Conservation (phyloP, 306 rosid genomes). For the Canavalia gladiata region DNA sequence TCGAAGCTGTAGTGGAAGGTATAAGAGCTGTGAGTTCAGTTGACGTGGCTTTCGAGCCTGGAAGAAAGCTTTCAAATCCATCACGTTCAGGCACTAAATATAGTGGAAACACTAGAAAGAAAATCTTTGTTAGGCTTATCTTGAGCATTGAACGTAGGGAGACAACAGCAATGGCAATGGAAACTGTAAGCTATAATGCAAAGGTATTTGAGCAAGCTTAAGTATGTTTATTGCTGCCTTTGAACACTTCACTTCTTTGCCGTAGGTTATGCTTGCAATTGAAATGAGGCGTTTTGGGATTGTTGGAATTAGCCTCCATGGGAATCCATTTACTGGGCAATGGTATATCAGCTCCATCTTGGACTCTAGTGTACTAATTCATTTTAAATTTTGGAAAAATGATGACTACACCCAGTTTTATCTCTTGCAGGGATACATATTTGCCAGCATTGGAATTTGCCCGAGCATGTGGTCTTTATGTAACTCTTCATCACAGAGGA, state of each 20-base stretch:
- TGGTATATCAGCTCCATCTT: slow-evolving; percentile 60
- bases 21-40: slow-evolving; percentile 64
- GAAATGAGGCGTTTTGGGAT: slow-evolving; percentile 81
- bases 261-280: slow-evolving; percentile 90
- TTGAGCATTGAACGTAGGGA: slow-evolving; percentile 95
- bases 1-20: slow-evolving; percentile 90
- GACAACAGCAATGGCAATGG: slow-evolving; percentile 87
- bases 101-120: slow-evolving; percentile 59
- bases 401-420: slow-evolving; percentile 28
- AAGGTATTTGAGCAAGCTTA: neutral
- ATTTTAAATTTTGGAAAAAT: neutral
- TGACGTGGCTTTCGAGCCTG: slow-evolving; percentile 68
- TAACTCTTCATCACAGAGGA: slow-evolving; percentile 97
- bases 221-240: slow-evolving; percentile 36
- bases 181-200: slow-evolving; percentile 71
- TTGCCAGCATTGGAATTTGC: slow-evolving; percentile 82
- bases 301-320: slow-evolving; percentile 93
- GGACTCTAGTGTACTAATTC: slow-evolving; percentile 28
- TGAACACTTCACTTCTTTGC: slow-evolving; percentile 36
- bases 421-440: slow-evolving; percentile 71
- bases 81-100: slow-evolving; percentile 22
- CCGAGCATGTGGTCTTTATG: slow-evolving; percentile 74
- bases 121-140: slow-evolving; percentile 77
- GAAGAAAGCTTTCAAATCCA: slow-evolving; percentile 25
- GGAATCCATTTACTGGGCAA: slow-evolving; percentile 91